phyloP scores from a whole-genome alignment of 305 asterid species.

The Fraxinus velutina region DNA sequence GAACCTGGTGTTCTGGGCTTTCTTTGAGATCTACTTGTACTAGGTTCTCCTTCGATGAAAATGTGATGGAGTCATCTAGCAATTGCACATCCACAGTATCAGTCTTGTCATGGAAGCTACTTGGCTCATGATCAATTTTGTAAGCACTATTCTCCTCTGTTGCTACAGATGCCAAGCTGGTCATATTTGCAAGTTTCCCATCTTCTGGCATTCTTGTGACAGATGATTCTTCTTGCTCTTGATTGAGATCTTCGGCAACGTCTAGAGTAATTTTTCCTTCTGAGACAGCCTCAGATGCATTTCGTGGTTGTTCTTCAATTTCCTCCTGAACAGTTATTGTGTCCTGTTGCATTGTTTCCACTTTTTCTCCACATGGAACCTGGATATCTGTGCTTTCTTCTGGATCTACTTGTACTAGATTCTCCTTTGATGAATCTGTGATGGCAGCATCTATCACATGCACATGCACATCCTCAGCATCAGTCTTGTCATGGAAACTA shows the following conservation, averaged over 20 bases:
- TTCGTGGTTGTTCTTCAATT: background rate
- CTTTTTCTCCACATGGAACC: background rate
- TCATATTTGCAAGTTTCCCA: slow-evolving; percentile 20
- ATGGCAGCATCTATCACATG: background rate
- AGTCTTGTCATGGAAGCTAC: slow-evolving; percentile 20
- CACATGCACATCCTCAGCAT: background rate
- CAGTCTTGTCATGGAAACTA: background rate
- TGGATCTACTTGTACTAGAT: background rate
- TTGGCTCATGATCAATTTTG: slow-evolving; percentile 14
- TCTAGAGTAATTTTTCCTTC: background rate
- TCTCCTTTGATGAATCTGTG: background rate
- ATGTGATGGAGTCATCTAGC: slow-evolving; percentile 14
- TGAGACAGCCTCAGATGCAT: background rate
- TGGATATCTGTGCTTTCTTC: background rate
- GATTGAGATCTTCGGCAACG: slow-evolving; percentile 9
- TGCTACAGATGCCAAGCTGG: slow-evolving; percentile 34
- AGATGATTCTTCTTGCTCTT: slow-evolving; percentile 27
- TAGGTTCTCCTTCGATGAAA: slow-evolving; percentile 23
- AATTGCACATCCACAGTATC: slow-evolving; percentile 21
- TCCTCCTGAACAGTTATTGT: background rate
- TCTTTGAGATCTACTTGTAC: slow-evolving; percentile 22
- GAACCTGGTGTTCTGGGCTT: slow-evolving; percentile 21
- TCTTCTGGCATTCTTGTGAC: slow-evolving; percentile 30
- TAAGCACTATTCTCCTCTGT: slow-evolving; percentile 19
- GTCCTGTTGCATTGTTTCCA: background rate